Percentiles rank a stretch among this genome's conserved stretches.
These are phyloP conservation scores for Gracilaria domingensis DNA, from an alignment of 23 red algal species.

Conservation along the genomic window DNA sequence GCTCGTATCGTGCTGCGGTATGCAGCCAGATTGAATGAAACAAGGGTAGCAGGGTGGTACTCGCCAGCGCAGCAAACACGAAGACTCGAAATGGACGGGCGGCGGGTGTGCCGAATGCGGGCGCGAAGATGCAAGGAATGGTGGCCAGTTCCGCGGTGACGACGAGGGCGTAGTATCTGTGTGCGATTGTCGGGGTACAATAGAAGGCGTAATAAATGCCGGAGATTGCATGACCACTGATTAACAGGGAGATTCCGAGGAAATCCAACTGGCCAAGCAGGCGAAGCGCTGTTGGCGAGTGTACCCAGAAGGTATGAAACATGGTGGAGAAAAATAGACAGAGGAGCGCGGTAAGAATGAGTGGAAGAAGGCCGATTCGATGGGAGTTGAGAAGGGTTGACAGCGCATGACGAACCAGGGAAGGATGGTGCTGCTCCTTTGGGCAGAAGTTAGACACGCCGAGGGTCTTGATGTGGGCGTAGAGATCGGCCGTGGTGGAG, in stretches of 20 bases:
- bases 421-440: not conserved
- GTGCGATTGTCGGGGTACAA: slow-evolving; percentile 51
- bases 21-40: slow-evolving; percentile 57
- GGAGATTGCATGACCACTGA: slow-evolving; percentile 67
- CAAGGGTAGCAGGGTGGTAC: slow-evolving; percentile 43
- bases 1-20: slow-evolving; percentile 29
- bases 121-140: slow-evolving; percentile 67
- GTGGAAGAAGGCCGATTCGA: slow-evolving; percentile 32
- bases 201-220: slow-evolving; percentile 76
- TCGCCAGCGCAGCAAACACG: slow-evolving; percentile 63
- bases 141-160: slow-evolving; percentile 23
- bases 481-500: slow-evolving; percentile 16
- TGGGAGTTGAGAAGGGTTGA: slow-evolving; percentile 42
- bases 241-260: slow-evolving; percentile 76
- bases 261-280: slow-evolving; percentile 76
- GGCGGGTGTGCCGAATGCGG: slow-evolving; percentile 42
- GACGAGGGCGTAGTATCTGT: slow-evolving; percentile 47
- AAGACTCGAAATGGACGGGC: slow-evolving; percentile 65
- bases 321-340: slow-evolving; percentile 76
- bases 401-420: slow-evolving; percentile 33
- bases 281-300: slow-evolving; percentile 33
- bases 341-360: slow-evolving; percentile 60
- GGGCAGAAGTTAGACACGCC: slow-evolving; percentile 44
- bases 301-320: slow-evolving; percentile 73
- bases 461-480: slow-evolving; percentile 33